Evolutionary conservation across 305 asterid genomes (phyloP).

Genomic region (Coffea humblotiana): DNA sequence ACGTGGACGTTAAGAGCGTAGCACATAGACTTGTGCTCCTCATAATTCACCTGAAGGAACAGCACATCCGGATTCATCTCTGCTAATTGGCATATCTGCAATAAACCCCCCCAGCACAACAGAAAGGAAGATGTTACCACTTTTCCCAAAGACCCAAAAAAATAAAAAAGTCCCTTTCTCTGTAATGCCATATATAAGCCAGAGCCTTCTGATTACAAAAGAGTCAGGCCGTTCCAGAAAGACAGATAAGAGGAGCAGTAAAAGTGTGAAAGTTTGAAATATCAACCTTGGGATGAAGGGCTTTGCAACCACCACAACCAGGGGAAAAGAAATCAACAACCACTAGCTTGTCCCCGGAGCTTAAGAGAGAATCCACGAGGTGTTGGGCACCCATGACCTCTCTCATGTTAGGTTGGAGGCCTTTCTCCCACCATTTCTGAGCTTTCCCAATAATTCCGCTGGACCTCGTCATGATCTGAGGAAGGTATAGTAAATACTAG

Average conservation of each 20-base stretch:
- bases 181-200: too few relatives aligned
- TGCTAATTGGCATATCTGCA: constrained; percentile 47
- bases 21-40: constrained; percentile 48
- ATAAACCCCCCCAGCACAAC: too few relatives aligned
- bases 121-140: too few relatives aligned
- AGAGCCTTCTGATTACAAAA: too few relatives aligned
- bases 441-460: constrained; percentile 28
- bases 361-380: constrained; percentile 40
- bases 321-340: constrained; percentile 51
- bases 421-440: constrained; percentile 52
- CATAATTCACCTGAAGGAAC: constrained; percentile 46
- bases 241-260: too few relatives aligned
- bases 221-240: background rate
- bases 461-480: background rate
- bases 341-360: constrained; percentile 38
- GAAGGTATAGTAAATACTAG: too few relatives aligned
- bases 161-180: too few relatives aligned
- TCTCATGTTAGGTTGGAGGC: constrained; percentile 43
- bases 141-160: too few relatives aligned
- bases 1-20: constrained; percentile 41
- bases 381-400: constrained; percentile 41
- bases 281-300: constrained; percentile 43
- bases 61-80: constrained; percentile 46
- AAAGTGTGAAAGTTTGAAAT: too few relatives aligned
- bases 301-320: constrained; percentile 50